These are phyloP conservation scores for Casuarina equisetifolia DNA, from an alignment of 306 rosid species.

Conservation along the genomic window DNA sequence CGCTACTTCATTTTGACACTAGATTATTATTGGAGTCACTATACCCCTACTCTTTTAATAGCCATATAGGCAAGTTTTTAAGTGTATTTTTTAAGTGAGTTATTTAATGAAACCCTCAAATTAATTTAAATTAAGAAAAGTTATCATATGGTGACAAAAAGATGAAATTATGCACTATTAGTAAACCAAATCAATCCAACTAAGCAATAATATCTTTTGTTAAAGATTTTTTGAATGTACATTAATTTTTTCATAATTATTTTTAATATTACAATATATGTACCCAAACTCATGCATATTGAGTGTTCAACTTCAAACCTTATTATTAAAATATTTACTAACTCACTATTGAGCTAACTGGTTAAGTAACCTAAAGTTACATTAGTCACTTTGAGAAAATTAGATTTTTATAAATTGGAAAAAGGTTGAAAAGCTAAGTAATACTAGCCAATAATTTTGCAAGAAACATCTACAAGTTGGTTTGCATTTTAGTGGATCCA, in stretches of 20 bases:
- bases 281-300: too few species aligned
- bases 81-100: neutral
- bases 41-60: neutral
- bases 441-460: neutral
- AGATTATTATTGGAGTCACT: neutral
- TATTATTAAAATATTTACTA: too few species aligned
- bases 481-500: neutral
- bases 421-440: too few species aligned
- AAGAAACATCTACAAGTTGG: neutral
- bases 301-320: too few species aligned
- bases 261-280: too few species aligned
- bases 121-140: neutral
- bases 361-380: too few species aligned
- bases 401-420: too few species aligned
- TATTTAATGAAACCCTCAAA: neutral
- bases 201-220: neutral
- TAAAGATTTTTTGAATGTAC: too few species aligned
- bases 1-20: neutral
- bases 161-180: neutral
- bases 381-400: too few species aligned
- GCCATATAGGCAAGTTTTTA: neutral
- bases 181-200: neutral
- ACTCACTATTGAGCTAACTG: too few species aligned
- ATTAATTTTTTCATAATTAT: too few species aligned
- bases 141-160: neutral